phyloP scores from a whole-genome alignment of 2,329 filamentous ascomycete species.

The Alternaria sp. region DNA sequence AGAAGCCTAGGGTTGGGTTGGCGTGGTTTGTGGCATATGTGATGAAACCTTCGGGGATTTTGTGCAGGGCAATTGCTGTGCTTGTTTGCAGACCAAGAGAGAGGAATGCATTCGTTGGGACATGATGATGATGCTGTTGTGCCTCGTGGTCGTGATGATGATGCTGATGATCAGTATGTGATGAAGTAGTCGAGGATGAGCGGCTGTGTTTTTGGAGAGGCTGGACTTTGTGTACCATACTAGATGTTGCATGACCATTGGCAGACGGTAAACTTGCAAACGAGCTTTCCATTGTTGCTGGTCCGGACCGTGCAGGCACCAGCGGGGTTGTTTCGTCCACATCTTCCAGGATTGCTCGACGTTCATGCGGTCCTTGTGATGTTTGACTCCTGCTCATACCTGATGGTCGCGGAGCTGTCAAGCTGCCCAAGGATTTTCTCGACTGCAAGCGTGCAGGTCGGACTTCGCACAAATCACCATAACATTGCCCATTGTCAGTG shows the following conservation, averaged over 20 bases:
- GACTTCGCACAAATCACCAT: slow-evolving; percentile 61
- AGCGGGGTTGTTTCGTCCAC: slow-evolving; percentile 39
- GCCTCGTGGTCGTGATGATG: slow-evolving; percentile 20
- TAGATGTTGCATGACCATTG: slow-evolving; percentile 17
- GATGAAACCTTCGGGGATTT: slow-evolving; percentile 86
- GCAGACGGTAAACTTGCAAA: slow-evolving; percentile 26
- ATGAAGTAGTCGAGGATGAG: slow-evolving; percentile 25
- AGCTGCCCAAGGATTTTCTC: slow-evolving; percentile 31
- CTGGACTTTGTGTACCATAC: slow-evolving; percentile 10
- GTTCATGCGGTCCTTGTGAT: slow-evolving; percentile 37
- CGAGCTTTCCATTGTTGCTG: slow-evolving; percentile 36
- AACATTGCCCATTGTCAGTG: slow-evolving; percentile 66
- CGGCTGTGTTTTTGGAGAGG: slow-evolving; percentile 26
- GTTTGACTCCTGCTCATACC: slow-evolving; percentile 38
- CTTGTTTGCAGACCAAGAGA: slow-evolving; percentile 96
- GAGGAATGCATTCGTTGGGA: slow-evolving; percentile 90
- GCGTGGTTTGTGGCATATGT: slow-evolving; percentile 98
- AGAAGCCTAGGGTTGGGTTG: slow-evolving; percentile 85
- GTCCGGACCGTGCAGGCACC: slow-evolving; percentile 35
- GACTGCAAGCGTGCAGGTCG: slow-evolving; percentile 42
- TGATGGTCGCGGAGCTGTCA: slow-evolving; percentile 26
- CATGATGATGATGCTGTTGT: slow-evolving; percentile 85
- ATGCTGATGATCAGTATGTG: slow-evolving; percentile 16
- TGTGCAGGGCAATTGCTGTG: slow-evolving; percentile 93
- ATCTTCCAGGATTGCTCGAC: slow-evolving; percentile 42